Evolutionary conservation across 768 basidiomycete genomes (phyloP).

Genomic region (Serpula lacrymans): DNA sequence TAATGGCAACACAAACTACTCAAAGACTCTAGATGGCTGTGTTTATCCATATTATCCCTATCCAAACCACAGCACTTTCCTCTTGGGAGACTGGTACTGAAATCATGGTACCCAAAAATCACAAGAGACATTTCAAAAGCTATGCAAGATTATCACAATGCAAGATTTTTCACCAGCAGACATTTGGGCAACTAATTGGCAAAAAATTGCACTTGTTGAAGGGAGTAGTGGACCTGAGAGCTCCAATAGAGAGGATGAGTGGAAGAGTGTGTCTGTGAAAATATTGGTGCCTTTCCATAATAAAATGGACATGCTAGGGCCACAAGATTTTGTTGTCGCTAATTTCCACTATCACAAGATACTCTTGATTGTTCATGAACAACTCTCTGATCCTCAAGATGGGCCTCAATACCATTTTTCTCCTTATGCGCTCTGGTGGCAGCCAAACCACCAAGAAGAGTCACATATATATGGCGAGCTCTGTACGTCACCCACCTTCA

Average conservation of each 20-base stretch:
- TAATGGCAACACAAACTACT: no score
- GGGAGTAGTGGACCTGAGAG: conserved; percentile 1
- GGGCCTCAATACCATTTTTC: conserved; percentile 10
- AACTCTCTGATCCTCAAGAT: conserved; percentile 3
- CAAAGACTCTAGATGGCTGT: no score
- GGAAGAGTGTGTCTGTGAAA: conserved; percentile 4
- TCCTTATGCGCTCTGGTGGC: conserved; percentile 1
- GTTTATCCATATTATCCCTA: conserved; percentile 12
- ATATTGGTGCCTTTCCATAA: conserved; percentile 8
- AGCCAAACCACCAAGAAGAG: not conserved
- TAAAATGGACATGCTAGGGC: not conserved
- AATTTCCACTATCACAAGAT: conserved; percentile 11
- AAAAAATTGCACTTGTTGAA: not conserved
- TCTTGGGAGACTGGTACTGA: conserved; percentile 18
- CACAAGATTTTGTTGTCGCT: conserved; percentile 3
- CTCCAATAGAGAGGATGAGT: no score
- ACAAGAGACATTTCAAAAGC: conserved; percentile 10
- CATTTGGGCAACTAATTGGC: not conserved
- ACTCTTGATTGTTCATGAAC: conserved; percentile 11
- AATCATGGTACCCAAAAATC: conserved; percentile 18
- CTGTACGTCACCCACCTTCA: conserved; percentile 9
- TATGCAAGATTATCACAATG: conserved; percentile 7
- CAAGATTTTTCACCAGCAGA: conserved; percentile 4
- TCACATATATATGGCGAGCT: conserved; percentile 12
- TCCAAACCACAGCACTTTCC: conserved; percentile 14